Evolutionary conservation across 2,329 filamentous ascomycete species (phyloP).

Genomic region (Didymosphaeria variabile): DNA sequence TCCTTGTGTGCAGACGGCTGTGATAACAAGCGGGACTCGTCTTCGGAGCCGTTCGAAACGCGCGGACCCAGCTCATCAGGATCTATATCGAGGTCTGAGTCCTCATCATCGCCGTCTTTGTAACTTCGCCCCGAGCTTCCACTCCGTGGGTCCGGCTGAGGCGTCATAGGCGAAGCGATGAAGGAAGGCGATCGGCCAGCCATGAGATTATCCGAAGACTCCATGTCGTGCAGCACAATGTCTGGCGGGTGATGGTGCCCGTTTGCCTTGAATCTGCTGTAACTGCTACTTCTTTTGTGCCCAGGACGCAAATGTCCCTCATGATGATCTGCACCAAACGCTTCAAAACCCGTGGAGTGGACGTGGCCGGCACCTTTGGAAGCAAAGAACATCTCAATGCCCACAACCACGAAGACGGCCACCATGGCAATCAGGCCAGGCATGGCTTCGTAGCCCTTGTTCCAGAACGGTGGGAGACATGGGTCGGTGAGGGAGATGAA

Average conservation of each 20-base stretch:
- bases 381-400: conserved; percentile 88
- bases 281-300: conserved; percentile 46
- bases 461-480: conserved; percentile 53
- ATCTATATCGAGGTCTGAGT: conserved; percentile 47
- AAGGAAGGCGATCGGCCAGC: conserved; percentile 44
- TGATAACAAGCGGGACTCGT: conserved; percentile 44
- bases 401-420: conserved; percentile 71
- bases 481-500: conserved; percentile 51
- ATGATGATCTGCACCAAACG: conserved; percentile 39
- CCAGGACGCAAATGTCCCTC: conserved; percentile 25
- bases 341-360: conserved; percentile 64
- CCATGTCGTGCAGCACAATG: conserved; percentile 43
- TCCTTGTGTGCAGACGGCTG: conserved; percentile 32
- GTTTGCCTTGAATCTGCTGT: conserved; percentile 38
- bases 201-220: conserved; percentile 45
- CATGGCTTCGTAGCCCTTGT: conserved; percentile 50
- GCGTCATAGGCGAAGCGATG: conserved; percentile 33
- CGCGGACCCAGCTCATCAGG: conserved; percentile 47
- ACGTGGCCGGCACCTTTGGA: conserved; percentile 70
- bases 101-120: conserved; percentile 34
- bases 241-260: conserved; percentile 36
- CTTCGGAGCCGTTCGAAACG: conserved; percentile 35
- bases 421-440: conserved; percentile 52
- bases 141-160: conserved; percentile 17
- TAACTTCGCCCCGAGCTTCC: conserved; percentile 17